phyloP scores from a whole-genome alignment of 2,329 filamentous ascomycete genomes.

The Pseudogymnoascus sp. region DNA sequence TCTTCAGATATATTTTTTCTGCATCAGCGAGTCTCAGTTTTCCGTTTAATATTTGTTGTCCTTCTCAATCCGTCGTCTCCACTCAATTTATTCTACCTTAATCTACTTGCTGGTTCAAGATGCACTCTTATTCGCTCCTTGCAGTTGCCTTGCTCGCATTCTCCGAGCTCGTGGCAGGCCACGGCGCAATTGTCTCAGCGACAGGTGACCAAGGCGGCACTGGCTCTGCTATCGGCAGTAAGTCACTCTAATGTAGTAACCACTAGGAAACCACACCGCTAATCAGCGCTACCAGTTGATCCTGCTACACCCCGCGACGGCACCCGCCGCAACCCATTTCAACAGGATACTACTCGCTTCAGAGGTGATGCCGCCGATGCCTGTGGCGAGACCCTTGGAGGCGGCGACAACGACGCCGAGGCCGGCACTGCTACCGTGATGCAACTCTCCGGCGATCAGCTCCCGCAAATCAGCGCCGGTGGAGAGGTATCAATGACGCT shows the following conservation, averaged over 20 bases:
- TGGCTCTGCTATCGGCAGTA: constrained; percentile 41
- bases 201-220: constrained; percentile 49
- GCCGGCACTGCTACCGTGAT: constrained; percentile 49
- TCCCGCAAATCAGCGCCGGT: constrained; percentile 52
- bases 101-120: constrained; percentile 19
- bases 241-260: constrained; percentile 12
- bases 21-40: neutral
- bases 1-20: neutral
- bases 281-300: constrained; percentile 39
- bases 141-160: constrained; percentile 39
- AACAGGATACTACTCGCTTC: constrained; percentile 57
- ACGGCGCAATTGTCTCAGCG: constrained; percentile 52
- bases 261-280: constrained; percentile 9
- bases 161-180: constrained; percentile 49
- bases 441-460: constrained; percentile 43
- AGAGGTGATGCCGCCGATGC: constrained; percentile 41
- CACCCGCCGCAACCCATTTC: constrained; percentile 51
- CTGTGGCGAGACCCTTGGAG: constrained; percentile 50
- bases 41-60: neutral
- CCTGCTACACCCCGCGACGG: constrained; percentile 52
- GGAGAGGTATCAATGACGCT: constrained; percentile 53
- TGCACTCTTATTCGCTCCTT: constrained; percentile 37
- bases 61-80: neutral
- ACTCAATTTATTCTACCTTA: neutral
- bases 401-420: constrained; percentile 48